phyloP scores from a whole-genome alignment of 2,329 filamentous ascomycete genomes.

The Bertia moriformis region DNA sequence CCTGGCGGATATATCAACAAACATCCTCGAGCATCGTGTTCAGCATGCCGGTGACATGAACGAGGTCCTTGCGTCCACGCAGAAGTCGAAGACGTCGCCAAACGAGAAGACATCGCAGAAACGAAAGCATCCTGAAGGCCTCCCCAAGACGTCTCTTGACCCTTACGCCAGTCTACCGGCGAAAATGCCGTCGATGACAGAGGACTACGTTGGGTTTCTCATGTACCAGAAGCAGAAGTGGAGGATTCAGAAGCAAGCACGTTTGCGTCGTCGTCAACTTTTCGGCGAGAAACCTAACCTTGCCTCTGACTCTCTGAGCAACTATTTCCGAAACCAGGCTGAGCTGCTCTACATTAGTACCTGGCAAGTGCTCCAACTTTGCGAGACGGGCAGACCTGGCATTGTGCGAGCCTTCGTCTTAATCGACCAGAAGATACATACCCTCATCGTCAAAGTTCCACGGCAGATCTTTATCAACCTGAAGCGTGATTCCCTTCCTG shows the following conservation, averaged over 20 bases:
- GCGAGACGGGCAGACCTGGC: constrained; percentile 68
- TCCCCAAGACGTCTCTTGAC: constrained; percentile 46
- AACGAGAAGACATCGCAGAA: constrained; percentile 41
- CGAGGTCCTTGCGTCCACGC: constrained; percentile 45
- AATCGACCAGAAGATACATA: constrained; percentile 84
- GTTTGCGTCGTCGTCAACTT: constrained; percentile 70
- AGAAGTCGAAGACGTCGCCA: constrained; percentile 39
- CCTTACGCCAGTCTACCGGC: constrained; percentile 72
- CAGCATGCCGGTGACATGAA: constrained; percentile 68
- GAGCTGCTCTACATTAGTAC: constrained; percentile 80
- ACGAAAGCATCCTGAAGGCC: constrained; percentile 48
- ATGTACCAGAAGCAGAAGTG: constrained; percentile 97
- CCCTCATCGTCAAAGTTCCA: constrained; percentile 75
- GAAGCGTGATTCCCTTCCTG: constrained; percentile 72
- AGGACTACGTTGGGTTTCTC: constrained; percentile 78
- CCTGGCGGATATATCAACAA: constrained; percentile 49
- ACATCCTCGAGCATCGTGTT: constrained; percentile 43
- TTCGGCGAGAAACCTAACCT: constrained; percentile 70
- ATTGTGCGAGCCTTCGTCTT: constrained; percentile 79
- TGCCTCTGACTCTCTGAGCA: constrained; percentile 44
- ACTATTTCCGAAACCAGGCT: constrained; percentile 78
- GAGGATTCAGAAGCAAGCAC: constrained; percentile 90
- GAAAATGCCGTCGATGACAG: constrained; percentile 68
- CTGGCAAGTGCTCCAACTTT: constrained; percentile 87
- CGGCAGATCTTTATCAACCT: constrained; percentile 84